Evolutionary conservation across 768 basidiomycete genomes (phyloP).

Genomic region (Leccinum incarnatum): DNA sequence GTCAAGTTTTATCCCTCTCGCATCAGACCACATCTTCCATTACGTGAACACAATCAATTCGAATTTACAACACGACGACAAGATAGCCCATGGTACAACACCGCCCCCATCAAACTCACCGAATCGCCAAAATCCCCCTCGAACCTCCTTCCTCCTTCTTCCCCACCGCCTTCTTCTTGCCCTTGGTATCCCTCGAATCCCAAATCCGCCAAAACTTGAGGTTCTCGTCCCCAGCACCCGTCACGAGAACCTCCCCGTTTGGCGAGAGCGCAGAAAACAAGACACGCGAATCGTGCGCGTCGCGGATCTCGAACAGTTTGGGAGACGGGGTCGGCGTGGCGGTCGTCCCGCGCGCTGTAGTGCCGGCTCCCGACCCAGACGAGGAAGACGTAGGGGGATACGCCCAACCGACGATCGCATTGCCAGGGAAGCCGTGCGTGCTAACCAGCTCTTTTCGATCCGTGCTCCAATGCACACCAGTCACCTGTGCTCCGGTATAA

Average conservation of each 20-base stretch:
- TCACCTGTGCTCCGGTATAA: conserved; percentile 87
- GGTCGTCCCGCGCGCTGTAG: conserved; percentile 9
- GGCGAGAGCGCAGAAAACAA: conserved; percentile 84
- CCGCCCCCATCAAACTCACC: conserved; percentile 17
- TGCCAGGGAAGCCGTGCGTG: conserved; percentile 94
- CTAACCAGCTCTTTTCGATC: conserved; percentile 87
- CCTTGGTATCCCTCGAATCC: conserved; percentile 51
- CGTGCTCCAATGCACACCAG: conserved; percentile 83
- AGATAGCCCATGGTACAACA: neutral
- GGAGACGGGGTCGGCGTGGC: conserved; percentile 17
- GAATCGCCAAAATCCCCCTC: conserved; percentile 36
- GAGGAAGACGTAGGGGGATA: conserved; percentile 55
- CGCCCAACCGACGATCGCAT: conserved; percentile 74
- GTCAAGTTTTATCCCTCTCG: too few species aligned
- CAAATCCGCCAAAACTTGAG: conserved; percentile 94
- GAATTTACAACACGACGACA: neutral
- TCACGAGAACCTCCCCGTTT: conserved; percentile 87
- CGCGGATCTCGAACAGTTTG: conserved; percentile 58
- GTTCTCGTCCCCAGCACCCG: conserved; percentile 93
- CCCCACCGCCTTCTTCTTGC: conserved; percentile 27
- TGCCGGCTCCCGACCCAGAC: conserved; percentile 23
- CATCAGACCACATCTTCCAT: neutral
- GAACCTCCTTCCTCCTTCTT: conserved; percentile 34
- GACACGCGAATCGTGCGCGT: conserved; percentile 91
- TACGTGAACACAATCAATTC: neutral